Conservation (phyloP, 306 rosid species). For the Prunus campanulata region DNA sequence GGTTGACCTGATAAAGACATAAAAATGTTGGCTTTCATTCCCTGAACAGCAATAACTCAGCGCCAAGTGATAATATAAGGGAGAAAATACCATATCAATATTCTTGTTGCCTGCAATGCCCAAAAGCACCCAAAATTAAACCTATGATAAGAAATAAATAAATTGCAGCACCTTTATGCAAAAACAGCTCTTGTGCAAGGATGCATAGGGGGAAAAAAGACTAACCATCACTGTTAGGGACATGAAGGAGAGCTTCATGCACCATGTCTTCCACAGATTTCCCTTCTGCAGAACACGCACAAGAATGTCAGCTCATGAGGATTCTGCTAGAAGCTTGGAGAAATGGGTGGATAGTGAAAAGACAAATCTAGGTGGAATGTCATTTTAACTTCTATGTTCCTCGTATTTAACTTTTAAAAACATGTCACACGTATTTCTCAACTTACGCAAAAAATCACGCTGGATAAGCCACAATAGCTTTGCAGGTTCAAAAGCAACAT, state of each 20-base stretch:
- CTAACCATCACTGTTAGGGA: conserved; percentile 81
- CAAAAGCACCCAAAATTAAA: conserved; percentile 33
- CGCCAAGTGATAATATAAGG: conserved; percentile 25
- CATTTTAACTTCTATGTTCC: neutral
- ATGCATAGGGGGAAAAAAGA: conserved; percentile 16
- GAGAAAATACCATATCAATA: conserved; percentile 69
- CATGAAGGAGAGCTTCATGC: conserved; percentile 74
- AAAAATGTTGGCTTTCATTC: conserved; percentile 23
- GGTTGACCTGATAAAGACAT: conserved; percentile 72
- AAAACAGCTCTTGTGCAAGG: conserved; percentile 8
- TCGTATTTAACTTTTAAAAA: neutral
- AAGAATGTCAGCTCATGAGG: conserved; percentile 20
- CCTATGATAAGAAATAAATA: conserved; percentile 4
- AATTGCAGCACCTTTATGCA: conserved; percentile 1
- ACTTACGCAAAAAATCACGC: conserved; percentile 96
- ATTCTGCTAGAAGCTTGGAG: neutral
- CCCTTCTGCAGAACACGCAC: conserved; percentile 60
- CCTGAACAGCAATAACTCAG: conserved; percentile 15
- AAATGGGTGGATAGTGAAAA: neutral
- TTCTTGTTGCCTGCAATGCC: conserved; percentile 86
- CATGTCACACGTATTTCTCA: conserved; percentile 9
- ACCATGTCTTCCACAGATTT: conserved; percentile 95
- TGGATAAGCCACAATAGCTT: conserved; percentile 98
- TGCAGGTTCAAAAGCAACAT: conserved; percentile 97
- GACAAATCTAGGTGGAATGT: neutral